Evolutionary conservation across 441 rosid genomes (phyloP).

Genomic region (Adansonia grandidieri): DNA sequence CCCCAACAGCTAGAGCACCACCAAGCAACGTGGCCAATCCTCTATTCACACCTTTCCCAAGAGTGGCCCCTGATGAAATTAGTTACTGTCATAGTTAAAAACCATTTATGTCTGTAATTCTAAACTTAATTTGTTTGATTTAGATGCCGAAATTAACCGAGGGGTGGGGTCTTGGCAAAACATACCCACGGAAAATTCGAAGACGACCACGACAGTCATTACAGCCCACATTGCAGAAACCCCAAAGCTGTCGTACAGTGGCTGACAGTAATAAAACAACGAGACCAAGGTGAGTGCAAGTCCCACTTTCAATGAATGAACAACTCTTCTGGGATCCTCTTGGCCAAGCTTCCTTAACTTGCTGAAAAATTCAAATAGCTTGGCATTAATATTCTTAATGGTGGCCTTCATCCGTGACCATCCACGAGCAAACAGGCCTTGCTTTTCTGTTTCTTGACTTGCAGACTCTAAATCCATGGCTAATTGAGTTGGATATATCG

Average conservation of each 20-base stretch:
- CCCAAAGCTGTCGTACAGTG: conserved; percentile 64
- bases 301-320: conserved; percentile 79
- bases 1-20: conserved; percentile 69
- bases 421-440: conserved; percentile 4
- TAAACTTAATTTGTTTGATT: background rate
- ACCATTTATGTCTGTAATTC: background rate
- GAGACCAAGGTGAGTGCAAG: conserved; percentile 66
- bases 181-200: conserved; percentile 78
- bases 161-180: background rate
- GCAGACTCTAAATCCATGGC: conserved; percentile 38
- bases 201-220: conserved; percentile 84
- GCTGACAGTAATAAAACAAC: conserved; percentile 56
- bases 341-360: conserved; percentile 45
- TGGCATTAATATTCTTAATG: conserved; percentile 16
- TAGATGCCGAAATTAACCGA: background rate
- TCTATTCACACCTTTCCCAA: conserved; percentile 71
- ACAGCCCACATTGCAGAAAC: conserved; percentile 82
- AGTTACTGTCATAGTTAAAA: background rate
- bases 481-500: background rate
- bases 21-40: conserved; percentile 65
- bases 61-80: conserved; percentile 62
- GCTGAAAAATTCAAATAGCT: conserved; percentile 26
- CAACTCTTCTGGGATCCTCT: conserved; percentile 72
- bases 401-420: conserved; percentile 32
- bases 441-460: conserved; percentile 31